These are phyloP conservation scores for Hyphodiscus sp. DNA, from an alignment of 2,329 filamentous ascomycete species.

Conservation along the genomic window DNA sequence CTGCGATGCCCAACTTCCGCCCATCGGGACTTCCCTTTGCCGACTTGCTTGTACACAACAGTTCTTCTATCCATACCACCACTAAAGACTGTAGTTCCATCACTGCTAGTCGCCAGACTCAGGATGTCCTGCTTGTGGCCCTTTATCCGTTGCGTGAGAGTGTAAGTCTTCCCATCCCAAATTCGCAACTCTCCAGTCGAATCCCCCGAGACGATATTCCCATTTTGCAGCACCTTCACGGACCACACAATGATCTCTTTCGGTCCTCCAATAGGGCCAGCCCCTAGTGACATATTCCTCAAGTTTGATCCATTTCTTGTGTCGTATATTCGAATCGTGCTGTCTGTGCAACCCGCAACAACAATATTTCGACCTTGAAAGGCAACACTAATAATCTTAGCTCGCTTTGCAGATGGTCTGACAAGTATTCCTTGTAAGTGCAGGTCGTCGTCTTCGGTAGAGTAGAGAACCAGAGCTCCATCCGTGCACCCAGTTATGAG, in stretches of 20 bases:
- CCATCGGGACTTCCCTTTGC: slow-evolving; percentile 63
- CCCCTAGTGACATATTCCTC: slow-evolving; percentile 79
- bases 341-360: slow-evolving; percentile 92
- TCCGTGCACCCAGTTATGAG: slow-evolving; percentile 87
- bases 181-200: slow-evolving; percentile 90
- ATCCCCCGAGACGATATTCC: slow-evolving; percentile 89
- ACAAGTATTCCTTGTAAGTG: slow-evolving; percentile 71
- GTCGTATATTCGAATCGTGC: slow-evolving; percentile 87
- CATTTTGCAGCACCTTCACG: slow-evolving; percentile 78
- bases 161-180: slow-evolving; percentile 91
- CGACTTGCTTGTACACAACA: slow-evolving; percentile 67
- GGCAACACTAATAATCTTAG: slow-evolving; percentile 82
- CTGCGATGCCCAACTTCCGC: slow-evolving; percentile 77
- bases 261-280: slow-evolving; percentile 66
- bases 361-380: slow-evolving; percentile 81
- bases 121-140: slow-evolving; percentile 86
- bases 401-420: slow-evolving; percentile 73
- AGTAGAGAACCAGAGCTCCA: slow-evolving; percentile 80
- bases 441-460: slow-evolving; percentile 77
- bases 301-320: slow-evolving; percentile 69
- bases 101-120: slow-evolving; percentile 73
- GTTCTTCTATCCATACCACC: slow-evolving; percentile 89
- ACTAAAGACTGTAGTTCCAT: slow-evolving; percentile 78
- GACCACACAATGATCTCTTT: slow-evolving; percentile 91
- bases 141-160: slow-evolving; percentile 77